Base-by-base conservation (phyloP, 768 basidiomycete genomes). In the Trametes maxima region DNA sequence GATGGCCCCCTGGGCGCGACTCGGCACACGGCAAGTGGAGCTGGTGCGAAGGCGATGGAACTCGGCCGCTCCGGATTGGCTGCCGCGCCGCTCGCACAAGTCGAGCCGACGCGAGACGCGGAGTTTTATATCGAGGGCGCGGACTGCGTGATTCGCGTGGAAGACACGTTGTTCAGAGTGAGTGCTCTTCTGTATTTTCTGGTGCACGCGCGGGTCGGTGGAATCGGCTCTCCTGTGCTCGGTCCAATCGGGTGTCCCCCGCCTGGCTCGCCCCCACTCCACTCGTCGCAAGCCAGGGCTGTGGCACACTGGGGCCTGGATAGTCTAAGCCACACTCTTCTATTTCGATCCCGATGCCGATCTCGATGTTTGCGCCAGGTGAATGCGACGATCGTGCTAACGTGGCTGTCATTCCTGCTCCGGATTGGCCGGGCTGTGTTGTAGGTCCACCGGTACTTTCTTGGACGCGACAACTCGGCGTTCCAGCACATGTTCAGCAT, bases 141-240 rank as follows among this genome's bases (percentile, higher is more conserved):
- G 45, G 88, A 87, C 66, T 88, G 85, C 65, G 77, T 89, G 17
- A 69, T 91, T 46, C 76, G 82, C 35, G 83, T 90, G 13, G 80
- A 82, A 60, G 80, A 85, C 66, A 84, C 81, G 11, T 70, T 91
- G 57, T 91, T 91, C 74, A 89, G 88, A 68, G 89, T 88, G 63
- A 35, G 82, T 73, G 54, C 24, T 28, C 28, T 19, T n/a, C 47
- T 33, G 42, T 35, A 59, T 50, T 35, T 39, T 42, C 25, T 40
- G 48, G 62, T 19, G 49, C 49, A 45, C 56, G 36, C 39, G 24
- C 28, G 57, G 11, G 5, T 21, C 13, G 48, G 19, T 50, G 56
- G 45, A 17, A 47, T 36, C 55, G 48, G 39, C 39, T n/a, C 3
- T n/a, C 12, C 16, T 44, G 43, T 7, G 12, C 8, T 17, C 17